Conservation (phyloP, 768 basidiomycete species). For the Leccinellum rugosiceps region DNA sequence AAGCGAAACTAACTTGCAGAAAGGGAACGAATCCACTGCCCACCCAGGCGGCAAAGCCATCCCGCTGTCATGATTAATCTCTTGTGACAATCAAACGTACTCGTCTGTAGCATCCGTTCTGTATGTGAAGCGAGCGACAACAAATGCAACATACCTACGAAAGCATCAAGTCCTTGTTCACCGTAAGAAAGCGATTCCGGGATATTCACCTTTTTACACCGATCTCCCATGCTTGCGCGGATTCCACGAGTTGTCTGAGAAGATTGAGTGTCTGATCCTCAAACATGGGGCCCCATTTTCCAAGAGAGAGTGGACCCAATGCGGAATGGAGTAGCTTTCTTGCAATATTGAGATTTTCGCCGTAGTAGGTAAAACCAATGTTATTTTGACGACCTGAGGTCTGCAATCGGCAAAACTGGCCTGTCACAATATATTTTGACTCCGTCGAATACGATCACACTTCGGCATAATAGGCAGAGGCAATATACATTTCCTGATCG, state of each 20-base stretch:
- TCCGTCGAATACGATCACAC: constrained; percentile 43
- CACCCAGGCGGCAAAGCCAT: constrained; percentile 32
- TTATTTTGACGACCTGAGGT: constrained; percentile 38
- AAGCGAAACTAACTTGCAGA: constrained; percentile 25
- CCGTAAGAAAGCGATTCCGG: neutral
- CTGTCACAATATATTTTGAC: constrained; percentile 47
- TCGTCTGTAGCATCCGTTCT: constrained; percentile 36
- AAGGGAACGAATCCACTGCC: constrained; percentile 39
- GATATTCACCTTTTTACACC: neutral
- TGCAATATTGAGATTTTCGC: constrained; percentile 30
- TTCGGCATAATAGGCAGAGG: constrained; percentile 43
- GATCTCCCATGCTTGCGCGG: neutral
- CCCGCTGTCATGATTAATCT: constrained; percentile 27
- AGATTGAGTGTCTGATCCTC: constrained; percentile 4
- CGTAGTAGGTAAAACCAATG: constrained; percentile 31
- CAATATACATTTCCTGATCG: constrained; percentile 37
- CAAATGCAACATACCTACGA: constrained; percentile 33
- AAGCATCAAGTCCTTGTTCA: neutral
- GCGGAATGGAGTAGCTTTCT: constrained; percentile 39
- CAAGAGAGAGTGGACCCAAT: constrained; percentile 22
- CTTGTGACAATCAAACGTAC: constrained; percentile 30
- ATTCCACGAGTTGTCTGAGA: constrained; percentile 1
- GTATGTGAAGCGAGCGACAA: constrained; percentile 39
- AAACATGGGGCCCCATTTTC: constrained; percentile 1
- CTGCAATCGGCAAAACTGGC: constrained; percentile 44